These are phyloP conservation scores for Dipteronia sinensis DNA, from an alignment of 345 rosid species.

Conservation along the genomic window DNA sequence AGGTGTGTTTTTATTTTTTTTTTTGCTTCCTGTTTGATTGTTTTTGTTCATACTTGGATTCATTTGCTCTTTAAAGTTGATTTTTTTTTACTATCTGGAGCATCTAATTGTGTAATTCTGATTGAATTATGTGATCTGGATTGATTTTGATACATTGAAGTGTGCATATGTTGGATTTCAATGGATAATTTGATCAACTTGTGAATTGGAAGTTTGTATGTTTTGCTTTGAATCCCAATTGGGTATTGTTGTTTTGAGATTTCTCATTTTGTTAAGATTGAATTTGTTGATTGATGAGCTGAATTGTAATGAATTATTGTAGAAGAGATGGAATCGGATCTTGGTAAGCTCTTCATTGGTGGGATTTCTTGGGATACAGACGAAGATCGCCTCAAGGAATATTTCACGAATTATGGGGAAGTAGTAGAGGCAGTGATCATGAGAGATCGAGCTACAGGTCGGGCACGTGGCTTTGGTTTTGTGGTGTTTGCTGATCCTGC, in stretches of 20 bases:
- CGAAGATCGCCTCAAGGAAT: constrained; percentile 85
- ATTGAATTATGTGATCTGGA: constrained; percentile 12
- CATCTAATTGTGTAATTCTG: not conserved
- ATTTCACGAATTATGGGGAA: constrained; percentile 83
- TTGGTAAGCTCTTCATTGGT: constrained; percentile 97
- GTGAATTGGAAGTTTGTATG: not conserved
- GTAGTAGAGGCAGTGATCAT: constrained; percentile 95
- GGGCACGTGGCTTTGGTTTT: constrained; percentile 97
- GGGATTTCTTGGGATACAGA: constrained; percentile 99
- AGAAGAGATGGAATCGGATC: constrained; percentile 96
- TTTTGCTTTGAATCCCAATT: constrained; percentile 21
- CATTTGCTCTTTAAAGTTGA: constrained; percentile 12
- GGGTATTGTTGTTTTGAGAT: constrained; percentile 15
- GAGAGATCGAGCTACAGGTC: constrained; percentile 94
- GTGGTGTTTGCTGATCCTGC: constrained; percentile 88
- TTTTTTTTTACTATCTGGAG: not conserved
- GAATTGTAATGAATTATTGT: constrained; percentile 37
- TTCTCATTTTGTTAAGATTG: constrained; percentile 25
- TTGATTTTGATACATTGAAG: constrained; percentile 21
- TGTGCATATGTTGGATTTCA: constrained; percentile 12
- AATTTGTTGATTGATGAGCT: constrained; percentile 37
- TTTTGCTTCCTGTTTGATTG: constrained; percentile 28
- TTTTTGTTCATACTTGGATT: constrained; percentile 35
- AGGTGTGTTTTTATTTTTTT: constrained; percentile 41
- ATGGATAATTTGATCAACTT: constrained; percentile 26